Evolutionary conservation across 2,329 filamentous ascomycete genomes (phyloP).

Genomic region (Exutisphaerella laricina): DNA sequence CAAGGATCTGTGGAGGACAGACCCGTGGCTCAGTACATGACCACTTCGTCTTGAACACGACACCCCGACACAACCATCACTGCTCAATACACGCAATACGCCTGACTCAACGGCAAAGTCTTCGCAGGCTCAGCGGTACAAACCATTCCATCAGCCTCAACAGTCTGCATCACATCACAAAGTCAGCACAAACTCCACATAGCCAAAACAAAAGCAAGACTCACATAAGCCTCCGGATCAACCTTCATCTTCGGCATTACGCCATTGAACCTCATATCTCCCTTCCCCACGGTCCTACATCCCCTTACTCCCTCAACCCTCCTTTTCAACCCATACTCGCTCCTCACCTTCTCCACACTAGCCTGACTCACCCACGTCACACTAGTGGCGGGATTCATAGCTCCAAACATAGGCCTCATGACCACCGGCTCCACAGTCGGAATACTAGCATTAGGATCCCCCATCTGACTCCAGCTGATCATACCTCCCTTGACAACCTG

Average conservation of each 20-base stretch:
- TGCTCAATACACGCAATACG: conserved; percentile 59
- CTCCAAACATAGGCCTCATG: conserved; percentile 79
- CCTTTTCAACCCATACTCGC: conserved; percentile 70
- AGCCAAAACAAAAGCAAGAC: conserved; percentile 24
- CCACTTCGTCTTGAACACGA: too few species aligned
- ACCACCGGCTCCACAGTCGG: conserved; percentile 82
- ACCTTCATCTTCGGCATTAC: conserved; percentile 80
- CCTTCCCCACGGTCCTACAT: conserved; percentile 71
- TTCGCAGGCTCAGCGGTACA: conserved; percentile 68
- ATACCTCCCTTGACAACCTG: conserved; percentile 82
- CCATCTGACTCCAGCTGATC: conserved; percentile 77
- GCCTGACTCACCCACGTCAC: conserved; percentile 78
- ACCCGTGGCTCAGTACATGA: too few species aligned
- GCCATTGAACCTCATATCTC: conserved; percentile 87
- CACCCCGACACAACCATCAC: too few species aligned
- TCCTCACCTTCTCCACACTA: conserved; percentile 59
- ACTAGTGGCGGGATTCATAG: conserved; percentile 55
- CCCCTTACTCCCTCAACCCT: conserved; percentile 72
- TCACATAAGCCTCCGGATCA: conserved; percentile 78
- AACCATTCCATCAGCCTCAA: conserved; percentile 74
- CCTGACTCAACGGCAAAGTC: conserved; percentile 68
- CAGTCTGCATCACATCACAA: conserved; percentile 43
- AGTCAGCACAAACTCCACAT: conserved; percentile 14
- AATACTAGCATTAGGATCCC: conserved; percentile 57
- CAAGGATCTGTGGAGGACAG: too few species aligned